Evolutionary conservation across 306 rosid genomes (phyloP).

Genomic region (Cicer bijugum): DNA sequence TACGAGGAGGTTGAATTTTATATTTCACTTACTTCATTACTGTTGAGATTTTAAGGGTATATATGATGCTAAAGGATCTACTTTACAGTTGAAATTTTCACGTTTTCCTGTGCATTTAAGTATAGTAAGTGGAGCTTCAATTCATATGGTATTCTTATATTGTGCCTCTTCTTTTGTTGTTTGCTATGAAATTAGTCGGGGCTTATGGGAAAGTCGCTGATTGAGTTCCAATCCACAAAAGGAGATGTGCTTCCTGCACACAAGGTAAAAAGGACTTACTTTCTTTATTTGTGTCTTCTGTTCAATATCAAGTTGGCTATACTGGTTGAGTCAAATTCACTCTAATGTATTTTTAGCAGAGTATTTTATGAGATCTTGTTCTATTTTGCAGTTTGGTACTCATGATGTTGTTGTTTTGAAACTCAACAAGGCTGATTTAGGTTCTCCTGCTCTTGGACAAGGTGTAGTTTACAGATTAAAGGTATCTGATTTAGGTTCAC

Average conservation of each 20-base stretch:
- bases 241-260: conserved; percentile 97
- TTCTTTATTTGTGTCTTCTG: conserved; percentile 18
- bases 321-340: background rate
- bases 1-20: conserved; percentile 1
- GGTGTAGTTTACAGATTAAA: conserved; percentile 93
- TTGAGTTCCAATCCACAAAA: conserved; percentile 85
- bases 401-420: conserved; percentile 94
- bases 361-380: conserved; percentile 11
- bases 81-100: background rate
- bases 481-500: conserved; percentile 54
- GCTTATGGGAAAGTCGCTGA: conserved; percentile 91
- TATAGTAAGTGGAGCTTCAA: conserved; percentile 20
- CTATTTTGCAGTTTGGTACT: conserved; percentile 70
- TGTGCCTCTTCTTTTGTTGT: conserved; percentile 17
- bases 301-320: conserved; percentile 24
- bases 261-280: conserved; percentile 63
- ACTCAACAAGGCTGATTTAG: conserved; percentile 92
- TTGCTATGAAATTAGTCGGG: conserved; percentile 71
- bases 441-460: conserved; percentile 93
- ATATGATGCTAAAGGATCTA: conserved; percentile 8
- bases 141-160: conserved; percentile 39
- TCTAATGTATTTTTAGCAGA: background rate
- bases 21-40: conserved; percentile 20
- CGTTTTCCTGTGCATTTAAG: conserved; percentile 25
- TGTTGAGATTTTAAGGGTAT: conserved; percentile 12